A percentile compares a stretch with the other conserved stretches of the same genome.
phyloP scores from a whole-genome alignment of 306 rosid species.

The Malus asiatica region DNA sequence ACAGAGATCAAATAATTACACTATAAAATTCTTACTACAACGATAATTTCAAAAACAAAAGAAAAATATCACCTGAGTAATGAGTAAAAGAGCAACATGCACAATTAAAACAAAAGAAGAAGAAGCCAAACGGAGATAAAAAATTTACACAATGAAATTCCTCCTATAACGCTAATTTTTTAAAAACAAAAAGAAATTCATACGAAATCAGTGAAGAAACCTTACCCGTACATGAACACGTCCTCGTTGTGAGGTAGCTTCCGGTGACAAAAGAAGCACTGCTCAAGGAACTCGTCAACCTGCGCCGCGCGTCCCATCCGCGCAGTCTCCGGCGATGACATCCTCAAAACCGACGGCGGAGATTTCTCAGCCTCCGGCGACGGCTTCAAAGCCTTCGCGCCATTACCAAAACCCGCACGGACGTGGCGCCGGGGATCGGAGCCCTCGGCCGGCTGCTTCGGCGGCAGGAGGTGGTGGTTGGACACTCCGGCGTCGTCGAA shows the following conservation, averaged over 20 bases:
- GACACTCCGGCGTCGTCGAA: not conserved
- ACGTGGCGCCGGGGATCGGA: not conserved
- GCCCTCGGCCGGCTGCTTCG: not conserved
- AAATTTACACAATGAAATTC: not conserved
- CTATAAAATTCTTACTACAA: not conserved
- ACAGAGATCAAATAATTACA: not conserved
- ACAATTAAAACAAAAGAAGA: not conserved
- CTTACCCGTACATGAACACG: constrained; percentile 26
- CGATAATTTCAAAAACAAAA: not conserved
- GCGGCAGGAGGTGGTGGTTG: not conserved
- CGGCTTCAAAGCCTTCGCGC: constrained; percentile 3
- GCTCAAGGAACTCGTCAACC: constrained; percentile 4
- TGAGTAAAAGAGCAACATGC: not conserved
- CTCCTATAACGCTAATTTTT: not conserved
- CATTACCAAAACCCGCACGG: not conserved
- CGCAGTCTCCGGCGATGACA: constrained; percentile 9
- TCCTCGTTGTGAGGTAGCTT: not conserved
- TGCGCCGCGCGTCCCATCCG: not conserved
- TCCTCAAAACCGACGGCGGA: not conserved
- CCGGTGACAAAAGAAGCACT: constrained; percentile 15
- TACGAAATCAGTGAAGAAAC: not conserved
- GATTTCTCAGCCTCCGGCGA: not conserved
- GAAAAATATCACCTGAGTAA: not conserved
- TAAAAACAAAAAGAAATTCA: not conserved
- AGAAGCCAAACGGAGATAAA: not conserved